Percentiles rank a stretch among this genome's conserved stretches.
These are phyloP conservation scores for Aspergillus intermedius DNA, from an alignment of 2,329 filamentous ascomycete genomes.

Conservation along the genomic window DNA sequence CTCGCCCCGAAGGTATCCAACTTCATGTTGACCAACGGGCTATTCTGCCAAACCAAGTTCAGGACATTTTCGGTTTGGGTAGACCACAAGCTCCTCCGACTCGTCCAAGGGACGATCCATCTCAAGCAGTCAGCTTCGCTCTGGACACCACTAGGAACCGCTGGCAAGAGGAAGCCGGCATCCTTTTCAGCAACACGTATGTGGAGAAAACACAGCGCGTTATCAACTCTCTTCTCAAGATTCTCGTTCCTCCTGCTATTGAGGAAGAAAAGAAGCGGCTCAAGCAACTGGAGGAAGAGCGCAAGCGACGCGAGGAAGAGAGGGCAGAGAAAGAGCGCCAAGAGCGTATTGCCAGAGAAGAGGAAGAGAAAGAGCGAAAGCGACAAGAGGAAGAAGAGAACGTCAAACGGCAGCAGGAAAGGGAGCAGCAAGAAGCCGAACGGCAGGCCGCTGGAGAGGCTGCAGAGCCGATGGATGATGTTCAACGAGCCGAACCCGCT, in stretches of 20 bases:
- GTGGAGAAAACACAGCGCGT: constrained; percentile 65
- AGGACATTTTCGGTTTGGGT: constrained; percentile 37
- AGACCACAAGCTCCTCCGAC: constrained; percentile 24
- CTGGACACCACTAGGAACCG: constrained; percentile 65
- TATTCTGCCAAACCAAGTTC: constrained; percentile 49
- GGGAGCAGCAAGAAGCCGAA: constrained; percentile 56
- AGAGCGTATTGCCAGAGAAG: constrained; percentile 60
- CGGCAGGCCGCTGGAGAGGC: constrained; percentile 39
- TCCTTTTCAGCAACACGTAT: constrained; percentile 68
- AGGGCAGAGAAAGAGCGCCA: constrained; percentile 55
- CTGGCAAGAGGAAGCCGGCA: constrained; percentile 83
- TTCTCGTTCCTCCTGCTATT: constrained; percentile 76
- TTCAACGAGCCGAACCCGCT: constrained; percentile 50
- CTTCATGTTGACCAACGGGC: constrained; percentile 49
- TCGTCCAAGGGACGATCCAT: constrained; percentile 43
- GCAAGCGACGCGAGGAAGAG: constrained; percentile 56
- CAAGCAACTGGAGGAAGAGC: constrained; percentile 51
- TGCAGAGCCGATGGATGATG: constrained; percentile 65
- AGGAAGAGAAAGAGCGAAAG: constrained; percentile 65
- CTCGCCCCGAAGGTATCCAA: constrained; percentile 47
- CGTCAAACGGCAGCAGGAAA: constrained; percentile 54
- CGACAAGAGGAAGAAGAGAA: constrained; percentile 63
- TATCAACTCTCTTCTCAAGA: constrained; percentile 60
- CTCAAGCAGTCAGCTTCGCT: constrained; percentile 69
- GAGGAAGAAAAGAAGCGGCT: constrained; percentile 69